Evolutionary conservation across 257 asterid genomes (phyloP).

Genomic region (Catharanthus roseus): DNA sequence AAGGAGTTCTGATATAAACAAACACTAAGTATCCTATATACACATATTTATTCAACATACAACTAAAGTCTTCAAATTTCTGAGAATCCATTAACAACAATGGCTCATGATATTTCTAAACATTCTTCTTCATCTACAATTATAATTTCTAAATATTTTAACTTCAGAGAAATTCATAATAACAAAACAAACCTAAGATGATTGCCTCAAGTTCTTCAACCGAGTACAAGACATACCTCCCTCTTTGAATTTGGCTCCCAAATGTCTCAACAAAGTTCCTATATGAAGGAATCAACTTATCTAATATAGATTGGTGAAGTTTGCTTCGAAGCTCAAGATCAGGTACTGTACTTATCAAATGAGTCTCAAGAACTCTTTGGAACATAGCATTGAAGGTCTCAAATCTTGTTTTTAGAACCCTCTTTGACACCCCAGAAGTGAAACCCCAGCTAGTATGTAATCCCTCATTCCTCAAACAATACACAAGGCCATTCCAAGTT

Average conservation of each 20-base stretch:
- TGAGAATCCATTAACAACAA: too few species aligned
- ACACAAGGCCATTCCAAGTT: slow-evolving; percentile 39
- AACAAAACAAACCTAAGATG: slow-evolving; percentile 39
- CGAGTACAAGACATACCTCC: slow-evolving; percentile 37
- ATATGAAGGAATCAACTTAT: slow-evolving; percentile 41
- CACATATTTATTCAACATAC: too few species aligned
- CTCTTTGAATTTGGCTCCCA: slow-evolving; percentile 43
- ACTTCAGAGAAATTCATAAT: background rate
- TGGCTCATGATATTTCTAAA: too few species aligned
- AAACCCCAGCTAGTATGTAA: slow-evolving; percentile 37
- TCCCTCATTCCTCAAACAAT: slow-evolving; percentile 46
- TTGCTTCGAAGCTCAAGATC: slow-evolving; percentile 48
- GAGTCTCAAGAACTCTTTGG: slow-evolving; percentile 45
- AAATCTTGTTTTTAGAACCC: slow-evolving; percentile 32
- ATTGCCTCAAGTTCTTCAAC: slow-evolving; percentile 45
- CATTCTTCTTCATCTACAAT: background rate
- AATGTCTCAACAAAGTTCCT: slow-evolving; percentile 45
- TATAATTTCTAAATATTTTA: background rate
- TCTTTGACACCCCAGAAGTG: slow-evolving; percentile 40
- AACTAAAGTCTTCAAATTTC: too few species aligned
- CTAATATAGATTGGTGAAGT: slow-evolving; percentile 34
- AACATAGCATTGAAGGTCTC: slow-evolving; percentile 43
- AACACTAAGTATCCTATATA: too few species aligned
- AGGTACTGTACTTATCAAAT: slow-evolving; percentile 43
- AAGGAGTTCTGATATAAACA: too few species aligned